Percentiles rank a stretch among this genome's conserved stretches.
These are phyloP conservation scores for Hypomontagnella submonticulosa DNA, from an alignment of 495 filamentous ascomycete species.

Conservation along the genomic window DNA sequence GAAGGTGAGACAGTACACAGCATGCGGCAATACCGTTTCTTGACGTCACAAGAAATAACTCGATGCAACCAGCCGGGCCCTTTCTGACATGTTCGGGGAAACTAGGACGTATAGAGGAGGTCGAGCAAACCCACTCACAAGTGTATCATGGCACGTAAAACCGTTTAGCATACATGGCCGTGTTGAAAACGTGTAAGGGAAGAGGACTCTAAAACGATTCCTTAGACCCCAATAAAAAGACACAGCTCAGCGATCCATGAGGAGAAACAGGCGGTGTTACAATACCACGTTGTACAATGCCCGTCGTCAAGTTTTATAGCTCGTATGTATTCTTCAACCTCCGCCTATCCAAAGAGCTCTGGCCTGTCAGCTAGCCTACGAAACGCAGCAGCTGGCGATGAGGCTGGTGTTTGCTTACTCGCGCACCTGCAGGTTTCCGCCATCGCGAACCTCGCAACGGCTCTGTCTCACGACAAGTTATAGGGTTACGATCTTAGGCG, in stretches of 20 bases:
- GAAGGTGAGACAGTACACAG: conserved; percentile 5
- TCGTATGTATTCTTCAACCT: too few species aligned
- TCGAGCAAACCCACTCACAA: neutral
- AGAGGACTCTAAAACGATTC: too few species aligned
- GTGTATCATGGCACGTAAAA: neutral
- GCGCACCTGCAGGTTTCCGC: neutral
- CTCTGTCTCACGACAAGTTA: conserved; percentile 1
- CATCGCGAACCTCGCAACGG: too few species aligned
- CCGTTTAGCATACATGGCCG: too few species aligned
- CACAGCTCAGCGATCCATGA: too few species aligned
- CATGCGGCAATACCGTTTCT: neutral
- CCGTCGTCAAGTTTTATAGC: too few species aligned
- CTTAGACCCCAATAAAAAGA: too few species aligned
- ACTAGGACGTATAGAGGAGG: neutral
- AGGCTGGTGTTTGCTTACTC: neutral
- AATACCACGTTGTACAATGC: too few species aligned
- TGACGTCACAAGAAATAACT: conserved; percentile 9
- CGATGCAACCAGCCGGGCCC: neutral
- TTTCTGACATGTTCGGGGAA: conserved; percentile 1
- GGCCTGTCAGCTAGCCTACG: too few species aligned
- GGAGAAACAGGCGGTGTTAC: too few species aligned
- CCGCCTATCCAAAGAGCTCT: too few species aligned
- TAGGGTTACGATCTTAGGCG: neutral
- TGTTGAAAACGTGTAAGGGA: too few species aligned
- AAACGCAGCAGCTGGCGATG: conserved; percentile 1